These are phyloP conservation scores for Puccinia novopanici DNA, from an alignment of 1,284 basidiomycete species.

Conservation along the genomic window DNA sequence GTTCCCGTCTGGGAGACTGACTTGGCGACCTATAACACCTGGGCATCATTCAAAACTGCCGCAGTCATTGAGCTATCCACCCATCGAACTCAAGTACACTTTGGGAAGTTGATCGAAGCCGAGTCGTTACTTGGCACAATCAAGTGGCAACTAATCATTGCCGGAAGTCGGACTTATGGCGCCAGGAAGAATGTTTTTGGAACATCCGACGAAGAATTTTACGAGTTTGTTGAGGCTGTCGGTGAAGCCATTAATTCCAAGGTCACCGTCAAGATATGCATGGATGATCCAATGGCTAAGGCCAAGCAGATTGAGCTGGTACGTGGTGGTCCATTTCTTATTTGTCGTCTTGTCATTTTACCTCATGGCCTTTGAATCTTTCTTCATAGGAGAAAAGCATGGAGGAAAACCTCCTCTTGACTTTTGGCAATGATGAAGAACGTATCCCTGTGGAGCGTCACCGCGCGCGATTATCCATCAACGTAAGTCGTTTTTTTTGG, in stretches of 20 bases:
- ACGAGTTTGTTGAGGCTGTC: neutral
- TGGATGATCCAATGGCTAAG: neutral
- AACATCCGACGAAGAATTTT: neutral
- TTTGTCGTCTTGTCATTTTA: too few species aligned
- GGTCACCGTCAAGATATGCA: neutral
- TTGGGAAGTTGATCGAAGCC: too few species aligned
- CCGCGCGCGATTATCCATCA: neutral
- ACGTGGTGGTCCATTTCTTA: neutral
- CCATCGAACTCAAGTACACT: too few species aligned
- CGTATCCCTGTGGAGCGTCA: neutral
- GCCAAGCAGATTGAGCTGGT: neutral
- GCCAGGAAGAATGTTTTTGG: neutral
- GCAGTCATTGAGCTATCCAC: too few species aligned
- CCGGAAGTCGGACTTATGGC: neutral
- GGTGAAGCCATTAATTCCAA: neutral
- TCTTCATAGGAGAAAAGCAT: neutral
- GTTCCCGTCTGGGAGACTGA: too few species aligned
- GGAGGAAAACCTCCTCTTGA: neutral
- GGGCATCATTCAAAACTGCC: too few species aligned
- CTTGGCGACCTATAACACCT: too few species aligned
- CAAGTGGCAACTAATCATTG: neutral
- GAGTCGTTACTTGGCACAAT: neutral
- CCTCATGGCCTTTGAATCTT: too few species aligned
- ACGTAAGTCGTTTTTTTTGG: neutral
- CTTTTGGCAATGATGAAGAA: neutral